Percentiles rank a stretch among this genome's conserved stretches.
phyloP scores from a whole-genome alignment of 163 green algal species.

The Scenedesmus sp. region DNA sequence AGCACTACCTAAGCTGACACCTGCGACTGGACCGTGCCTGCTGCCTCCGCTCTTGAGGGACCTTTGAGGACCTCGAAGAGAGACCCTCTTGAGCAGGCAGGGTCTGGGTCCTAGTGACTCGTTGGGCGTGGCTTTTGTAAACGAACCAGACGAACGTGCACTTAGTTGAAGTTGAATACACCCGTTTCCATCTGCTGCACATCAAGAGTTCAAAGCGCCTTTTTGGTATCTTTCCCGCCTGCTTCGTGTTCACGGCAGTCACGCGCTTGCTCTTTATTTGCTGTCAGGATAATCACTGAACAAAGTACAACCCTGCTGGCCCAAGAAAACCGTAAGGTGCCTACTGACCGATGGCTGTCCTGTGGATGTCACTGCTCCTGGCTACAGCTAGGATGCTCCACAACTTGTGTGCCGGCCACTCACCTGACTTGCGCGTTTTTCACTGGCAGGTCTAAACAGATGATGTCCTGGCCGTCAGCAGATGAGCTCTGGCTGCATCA shows the following conservation, averaged over 20 bases:
- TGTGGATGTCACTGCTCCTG: neutral
- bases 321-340: neutral
- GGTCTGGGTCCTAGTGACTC: neutral
- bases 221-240: neutral
- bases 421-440: neutral
- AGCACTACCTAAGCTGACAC: no score
- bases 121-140: neutral
- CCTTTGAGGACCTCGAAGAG: neutral
- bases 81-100: neutral
- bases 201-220: neutral
- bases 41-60: neutral
- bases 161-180: neutral
- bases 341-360: neutral
- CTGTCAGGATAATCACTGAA: no score
- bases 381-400: neutral
- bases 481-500: neutral
- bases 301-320: no score
- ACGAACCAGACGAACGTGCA: neutral
- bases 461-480: neutral
- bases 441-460: neutral
- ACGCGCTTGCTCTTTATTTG: no score
- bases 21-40: neutral
- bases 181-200: neutral
- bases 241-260: neutral
- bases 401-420: neutral